phyloP scores from a whole-genome alignment of 768 basidiomycete species.

The Pulveroboletus frians region DNA sequence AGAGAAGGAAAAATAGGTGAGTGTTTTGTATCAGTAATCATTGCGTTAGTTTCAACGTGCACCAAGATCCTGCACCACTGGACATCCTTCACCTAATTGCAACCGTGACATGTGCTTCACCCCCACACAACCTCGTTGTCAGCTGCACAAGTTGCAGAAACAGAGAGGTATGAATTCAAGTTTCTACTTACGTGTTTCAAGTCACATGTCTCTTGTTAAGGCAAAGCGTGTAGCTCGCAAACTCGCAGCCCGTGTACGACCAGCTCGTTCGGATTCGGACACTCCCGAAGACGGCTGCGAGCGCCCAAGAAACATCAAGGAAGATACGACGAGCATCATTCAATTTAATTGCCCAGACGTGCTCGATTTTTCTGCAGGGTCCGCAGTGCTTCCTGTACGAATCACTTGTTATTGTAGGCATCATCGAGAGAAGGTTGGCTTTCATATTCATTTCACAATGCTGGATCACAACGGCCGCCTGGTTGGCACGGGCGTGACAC shows the following conservation, averaged over 20 bases:
- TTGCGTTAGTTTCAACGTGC: slow-evolving; percentile 17
- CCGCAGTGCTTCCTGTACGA: slow-evolving; percentile 84
- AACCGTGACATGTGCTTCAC: slow-evolving; percentile 74
- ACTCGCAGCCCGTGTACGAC: slow-evolving; percentile 76
- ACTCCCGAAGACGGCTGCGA: slow-evolving; percentile 54
- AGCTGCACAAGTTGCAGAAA: slow-evolving; percentile 86
- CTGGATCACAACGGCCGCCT: slow-evolving; percentile 72
- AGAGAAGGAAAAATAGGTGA: slow-evolving; percentile 80
- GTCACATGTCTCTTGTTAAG: slow-evolving; percentile 34
- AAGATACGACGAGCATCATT: slow-evolving; percentile 80
- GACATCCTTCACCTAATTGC: slow-evolving; percentile 70
- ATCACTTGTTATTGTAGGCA: slow-evolving; percentile 99
- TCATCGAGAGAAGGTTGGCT: slow-evolving; percentile 95
- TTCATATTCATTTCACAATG: slow-evolving; percentile 85
- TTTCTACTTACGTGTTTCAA: slow-evolving; percentile 1
- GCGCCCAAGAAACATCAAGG: slow-evolving; percentile 38
- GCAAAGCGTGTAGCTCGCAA: slow-evolving; percentile 89
- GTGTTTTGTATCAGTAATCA: slow-evolving; percentile 13
- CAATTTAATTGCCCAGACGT: slow-evolving; percentile 94
- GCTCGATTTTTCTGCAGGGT: slow-evolving; percentile 84
- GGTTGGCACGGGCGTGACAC: slow-evolving; percentile 75
- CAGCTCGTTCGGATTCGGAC: slow-evolving; percentile 71
- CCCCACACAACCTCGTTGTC: slow-evolving; percentile 69
- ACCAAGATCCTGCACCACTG: slow-evolving; percentile 56
- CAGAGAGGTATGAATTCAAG: slow-evolving; percentile 59